A percentile compares a stretch with the other conserved stretches of the same genome.
Evolutionary conservation across 331 rosid species (phyloP).

Genomic region (Malus hybrid): DNA sequence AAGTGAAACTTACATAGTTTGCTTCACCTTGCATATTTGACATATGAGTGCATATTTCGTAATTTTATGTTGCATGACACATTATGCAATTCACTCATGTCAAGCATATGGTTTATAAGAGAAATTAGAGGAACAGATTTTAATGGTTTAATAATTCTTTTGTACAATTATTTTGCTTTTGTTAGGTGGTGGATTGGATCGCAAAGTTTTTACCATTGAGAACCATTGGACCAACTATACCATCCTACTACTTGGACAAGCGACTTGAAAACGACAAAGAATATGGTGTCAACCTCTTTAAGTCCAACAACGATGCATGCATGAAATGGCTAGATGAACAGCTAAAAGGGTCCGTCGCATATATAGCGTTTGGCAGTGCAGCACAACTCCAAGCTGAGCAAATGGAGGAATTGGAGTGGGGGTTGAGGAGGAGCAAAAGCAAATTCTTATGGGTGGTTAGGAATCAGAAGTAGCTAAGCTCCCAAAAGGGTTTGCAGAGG

Average conservation of each 20-base stretch:
- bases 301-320: not conserved
- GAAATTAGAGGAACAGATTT: not conserved
- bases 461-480: slow-evolving; percentile 17
- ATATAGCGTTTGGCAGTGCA: slow-evolving; percentile 30
- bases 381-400: slow-evolving; percentile 7
- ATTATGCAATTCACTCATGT: not conserved
- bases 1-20: not conserved
- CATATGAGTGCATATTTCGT: not conserved
- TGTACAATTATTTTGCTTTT: not conserved
- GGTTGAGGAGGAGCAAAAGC: slow-evolving; percentile 16
- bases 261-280: slow-evolving; percentile 8
- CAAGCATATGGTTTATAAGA: not conserved
- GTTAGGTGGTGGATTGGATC: not conserved
- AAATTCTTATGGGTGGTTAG: slow-evolving; percentile 53
- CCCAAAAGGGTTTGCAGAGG: slow-evolving; percentile 11
- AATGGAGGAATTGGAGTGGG: slow-evolving; percentile 38
- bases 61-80: not conserved
- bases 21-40: too few species aligned
- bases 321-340: slow-evolving; percentile 28
- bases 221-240: slow-evolving; percentile 21
- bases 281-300: slow-evolving; percentile 9
- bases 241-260: slow-evolving; percentile 15
- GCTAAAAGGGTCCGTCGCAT: slow-evolving; percentile 22
- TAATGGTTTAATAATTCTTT: too few species aligned
- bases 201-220: slow-evolving; percentile 13